phyloP scores from a whole-genome alignment of 148 eudicot species.

The Rhododendron kiyosumense region DNA sequence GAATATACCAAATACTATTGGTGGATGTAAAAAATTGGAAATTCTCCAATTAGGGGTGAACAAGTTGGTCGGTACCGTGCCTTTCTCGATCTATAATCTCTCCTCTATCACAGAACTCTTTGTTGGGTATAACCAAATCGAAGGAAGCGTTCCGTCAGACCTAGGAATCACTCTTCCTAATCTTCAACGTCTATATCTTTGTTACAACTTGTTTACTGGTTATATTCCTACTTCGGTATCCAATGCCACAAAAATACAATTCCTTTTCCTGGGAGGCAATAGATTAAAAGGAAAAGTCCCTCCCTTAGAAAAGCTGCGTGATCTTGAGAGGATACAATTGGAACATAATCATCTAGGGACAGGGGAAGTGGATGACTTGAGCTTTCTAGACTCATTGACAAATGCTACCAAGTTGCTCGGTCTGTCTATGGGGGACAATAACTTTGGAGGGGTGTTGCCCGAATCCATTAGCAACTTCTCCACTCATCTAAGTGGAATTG shows the following conservation, averaged over 20 bases:
- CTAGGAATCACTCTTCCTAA: too few relatives aligned
- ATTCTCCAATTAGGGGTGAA: fast-evolving
- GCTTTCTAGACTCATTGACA: not conserved
- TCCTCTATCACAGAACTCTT: not conserved
- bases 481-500: fast-evolving
- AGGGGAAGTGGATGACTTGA: not conserved
- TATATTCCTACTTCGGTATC: too few relatives aligned
- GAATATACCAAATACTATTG: not conserved
- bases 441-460: too few relatives aligned
- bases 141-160: not conserved
- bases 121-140: not conserved
- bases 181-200: too few relatives aligned
- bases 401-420: not conserved
- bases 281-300: too few relatives aligned
- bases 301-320: too few relatives aligned
- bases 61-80: not conserved
- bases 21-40: not conserved
- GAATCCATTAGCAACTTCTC: too few relatives aligned
- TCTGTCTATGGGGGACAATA: not conserved
- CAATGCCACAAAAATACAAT: too few relatives aligned
- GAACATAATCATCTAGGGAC: not conserved
- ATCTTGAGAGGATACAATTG: fast-evolving
- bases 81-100: not conserved
- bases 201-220: too few relatives aligned
- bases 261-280: too few relatives aligned